Conservation (phyloP, 495 filamentous ascomycete species). For the Hyaloscypha finlandica region DNA sequence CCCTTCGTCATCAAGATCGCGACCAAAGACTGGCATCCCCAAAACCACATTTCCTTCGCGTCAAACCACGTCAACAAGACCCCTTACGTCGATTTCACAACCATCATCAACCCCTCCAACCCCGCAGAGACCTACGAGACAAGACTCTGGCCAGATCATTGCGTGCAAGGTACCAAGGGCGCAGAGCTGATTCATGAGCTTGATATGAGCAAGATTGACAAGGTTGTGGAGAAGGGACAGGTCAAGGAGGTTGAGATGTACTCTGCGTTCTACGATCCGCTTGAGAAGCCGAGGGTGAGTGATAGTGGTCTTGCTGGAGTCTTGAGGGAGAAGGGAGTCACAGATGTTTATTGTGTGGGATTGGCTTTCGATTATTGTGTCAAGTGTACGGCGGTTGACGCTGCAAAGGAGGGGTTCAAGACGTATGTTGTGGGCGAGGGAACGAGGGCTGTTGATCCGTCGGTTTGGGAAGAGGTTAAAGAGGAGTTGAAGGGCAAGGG, state of each 20-base stretch:
- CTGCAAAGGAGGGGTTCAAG: constrained; percentile 71
- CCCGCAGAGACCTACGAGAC: constrained; percentile 62
- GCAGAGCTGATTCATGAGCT: constrained; percentile 77
- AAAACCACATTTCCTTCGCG: constrained; percentile 86
- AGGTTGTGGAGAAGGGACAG: constrained; percentile 75
- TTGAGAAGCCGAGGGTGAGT: constrained; percentile 50
- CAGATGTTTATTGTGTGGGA: constrained; percentile 80
- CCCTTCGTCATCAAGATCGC: constrained; percentile 76
- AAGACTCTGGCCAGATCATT: constrained; percentile 88
- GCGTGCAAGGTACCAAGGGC: constrained; percentile 73
- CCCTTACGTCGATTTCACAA: constrained; percentile 64
- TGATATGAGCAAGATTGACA: constrained; percentile 57
- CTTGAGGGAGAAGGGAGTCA: constrained; percentile 60
- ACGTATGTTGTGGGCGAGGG: constrained; percentile 79
- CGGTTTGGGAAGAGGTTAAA: constrained; percentile 57
- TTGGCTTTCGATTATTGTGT: constrained; percentile 92
- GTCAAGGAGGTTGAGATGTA: constrained; percentile 85
- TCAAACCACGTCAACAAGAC: constrained; percentile 68
- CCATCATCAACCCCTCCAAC: constrained; percentile 69
- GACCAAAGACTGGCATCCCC: constrained; percentile 89
- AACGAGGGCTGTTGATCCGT: constrained; percentile 66
- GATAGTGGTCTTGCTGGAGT: constrained; percentile 59
- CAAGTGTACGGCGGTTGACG: constrained; percentile 74
- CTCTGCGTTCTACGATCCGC: constrained; percentile 79
- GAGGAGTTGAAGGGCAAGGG: constrained; percentile 55